Conservation (phyloP, 2,329 filamentous ascomycete genomes). For the Colletotrichum lindemuthianum region DNA sequence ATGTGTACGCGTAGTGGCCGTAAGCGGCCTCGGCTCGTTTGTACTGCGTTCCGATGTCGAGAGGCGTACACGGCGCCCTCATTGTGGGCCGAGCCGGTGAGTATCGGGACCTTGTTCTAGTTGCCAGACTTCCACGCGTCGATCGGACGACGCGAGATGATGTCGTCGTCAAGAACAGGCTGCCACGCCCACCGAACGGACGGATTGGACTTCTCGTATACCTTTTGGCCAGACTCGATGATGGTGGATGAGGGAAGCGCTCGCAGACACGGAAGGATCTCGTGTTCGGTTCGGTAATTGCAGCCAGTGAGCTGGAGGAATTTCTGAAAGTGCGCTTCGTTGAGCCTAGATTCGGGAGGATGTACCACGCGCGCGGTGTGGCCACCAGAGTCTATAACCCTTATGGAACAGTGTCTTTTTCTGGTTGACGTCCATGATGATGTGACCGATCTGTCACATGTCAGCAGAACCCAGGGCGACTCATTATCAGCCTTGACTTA, state of each 20-base stretch:
- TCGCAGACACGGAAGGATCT: conserved; percentile 42
- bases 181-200: conserved; percentile 47
- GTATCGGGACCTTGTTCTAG: conserved; percentile 44
- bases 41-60: conserved; percentile 59
- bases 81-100: conserved; percentile 43
- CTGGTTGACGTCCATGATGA: conserved; percentile 47
- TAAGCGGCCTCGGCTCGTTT: conserved; percentile 65
- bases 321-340: conserved; percentile 43
- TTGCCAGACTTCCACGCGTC: conserved; percentile 46
- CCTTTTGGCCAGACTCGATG: conserved; percentile 41
- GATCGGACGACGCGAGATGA: conserved; percentile 44
- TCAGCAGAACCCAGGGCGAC: not conserved
- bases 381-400: conserved; percentile 45
- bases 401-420: conserved; percentile 45
- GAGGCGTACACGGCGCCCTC: conserved; percentile 44
- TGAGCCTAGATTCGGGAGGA: conserved; percentile 40
- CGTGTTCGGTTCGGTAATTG: conserved; percentile 25
- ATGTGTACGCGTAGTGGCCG: conserved; percentile 64
- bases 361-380: conserved; percentile 45
- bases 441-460: conserved; percentile 40
- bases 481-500: conserved; percentile 30
- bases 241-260: conserved; percentile 40
- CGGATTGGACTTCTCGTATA: conserved; percentile 42
- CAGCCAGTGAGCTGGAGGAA: conserved; percentile 44
- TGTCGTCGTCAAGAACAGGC: conserved; percentile 43